Evolutionary conservation across 1,284 basidiomycete genomes (phyloP), one percentile per base, ranked within the genome.

Genomic region (Lentinus polychrous): DNA sequence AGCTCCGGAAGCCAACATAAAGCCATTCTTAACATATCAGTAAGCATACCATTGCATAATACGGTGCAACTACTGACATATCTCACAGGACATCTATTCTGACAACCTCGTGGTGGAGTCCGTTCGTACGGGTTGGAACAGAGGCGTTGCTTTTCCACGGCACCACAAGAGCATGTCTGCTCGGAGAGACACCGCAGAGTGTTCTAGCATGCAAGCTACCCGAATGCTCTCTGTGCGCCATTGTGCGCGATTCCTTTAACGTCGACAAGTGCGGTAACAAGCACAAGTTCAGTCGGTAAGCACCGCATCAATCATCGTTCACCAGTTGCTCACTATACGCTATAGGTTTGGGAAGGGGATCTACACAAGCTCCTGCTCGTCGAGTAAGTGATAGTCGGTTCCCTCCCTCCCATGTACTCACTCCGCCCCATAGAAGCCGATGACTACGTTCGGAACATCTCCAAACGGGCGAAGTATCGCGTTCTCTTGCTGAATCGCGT

Each of bases 91-190:
- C 37, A 34, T 42, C 45, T 7, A 32, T 54, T 3, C 11, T 37
- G 42, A 45, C 36, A n/a, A 23, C 46, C n/a, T 43, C 47, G 11
- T 46, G 22, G 20, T 51, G 42, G 45, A 45, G 45, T 14, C 42
- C 43, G 58, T 47, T 49, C 57, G 67, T 58, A 51, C 64, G 24
- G 15, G 20, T 33, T 54, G 69, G 64, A 18, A 75, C 75, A 49
- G 78, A 82, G 58, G 71, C 72, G 47, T 61, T 81, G 8, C 68
- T 81, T 38, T 82, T 82, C 57, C 81, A 83, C 59, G 81, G 79
- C 24, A 83, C 79, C 14, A 74, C 69, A 42, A 71, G 79, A 41
- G 66, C 63, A 8, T 82, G 79, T 55, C 57, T 68, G 3, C 50
- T 82, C n/a, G 80, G 70, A 18, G 79, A 82, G 49, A 70, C 71